Conservation (phyloP, 352 stramenopile species). For the Thalassiosira livingstoniorum region DNA sequence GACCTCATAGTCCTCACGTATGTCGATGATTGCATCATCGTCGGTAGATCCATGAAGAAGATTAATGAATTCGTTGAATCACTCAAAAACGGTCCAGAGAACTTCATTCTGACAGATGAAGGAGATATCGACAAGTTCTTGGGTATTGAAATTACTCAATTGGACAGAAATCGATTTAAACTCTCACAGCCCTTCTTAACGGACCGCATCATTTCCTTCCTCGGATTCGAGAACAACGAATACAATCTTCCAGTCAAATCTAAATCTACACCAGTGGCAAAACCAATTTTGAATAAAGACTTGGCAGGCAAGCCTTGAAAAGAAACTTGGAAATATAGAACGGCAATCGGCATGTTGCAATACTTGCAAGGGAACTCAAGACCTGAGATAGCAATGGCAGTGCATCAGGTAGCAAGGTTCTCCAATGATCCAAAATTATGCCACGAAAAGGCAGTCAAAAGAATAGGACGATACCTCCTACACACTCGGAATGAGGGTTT, state of each 20-base stretch:
- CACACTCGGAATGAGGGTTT: not conserved
- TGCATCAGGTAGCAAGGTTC: conserved; percentile 6
- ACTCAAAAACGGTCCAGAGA: not conserved
- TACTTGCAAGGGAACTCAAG: conserved; percentile 8
- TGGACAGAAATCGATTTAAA: not conserved
- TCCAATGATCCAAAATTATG: conserved; percentile 14
- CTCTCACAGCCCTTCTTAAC: conserved; percentile 9
- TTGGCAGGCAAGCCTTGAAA: not conserved
- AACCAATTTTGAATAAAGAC: conserved; percentile 12
- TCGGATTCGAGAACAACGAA: not conserved
- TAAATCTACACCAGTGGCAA: conserved; percentile 9
- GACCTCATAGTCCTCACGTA: not conserved
- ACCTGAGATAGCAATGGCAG: conserved; percentile 18
- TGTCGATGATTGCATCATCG: conserved; percentile 7
- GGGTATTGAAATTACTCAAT: not conserved
- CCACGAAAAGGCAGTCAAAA: conserved; percentile 13
- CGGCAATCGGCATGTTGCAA: conserved; percentile 1
- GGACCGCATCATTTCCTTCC: not conserved
- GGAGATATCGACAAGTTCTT: not conserved
- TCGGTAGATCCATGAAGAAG: not conserved
- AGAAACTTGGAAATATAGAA: not conserved
- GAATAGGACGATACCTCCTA: conserved; percentile 1
- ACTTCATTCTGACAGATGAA: conserved; percentile 1
- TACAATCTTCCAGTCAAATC: not conserved
- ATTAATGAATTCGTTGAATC: conserved; percentile 10